Evolutionary conservation across 306 rosid genomes (phyloP).

Genomic region (cucumber (Cucumis sativus)): DNA sequence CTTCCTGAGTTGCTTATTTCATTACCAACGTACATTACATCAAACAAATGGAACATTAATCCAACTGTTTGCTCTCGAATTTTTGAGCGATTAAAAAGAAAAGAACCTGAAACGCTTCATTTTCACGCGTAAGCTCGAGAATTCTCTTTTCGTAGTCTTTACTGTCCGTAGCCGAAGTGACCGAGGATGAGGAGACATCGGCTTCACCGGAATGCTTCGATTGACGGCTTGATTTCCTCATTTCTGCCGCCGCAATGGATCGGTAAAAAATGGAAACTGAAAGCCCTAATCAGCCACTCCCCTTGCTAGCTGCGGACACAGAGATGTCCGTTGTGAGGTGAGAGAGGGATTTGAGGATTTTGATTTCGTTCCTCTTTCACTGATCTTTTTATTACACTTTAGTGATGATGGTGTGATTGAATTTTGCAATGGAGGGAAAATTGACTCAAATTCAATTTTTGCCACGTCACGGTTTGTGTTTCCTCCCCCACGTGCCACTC

Average conservation of each 20-base stretch:
- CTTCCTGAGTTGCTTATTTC: neutral
- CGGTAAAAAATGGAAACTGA: neutral
- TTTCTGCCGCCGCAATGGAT: constrained; percentile 8
- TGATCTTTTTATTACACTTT: neutral
- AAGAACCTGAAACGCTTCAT: constrained; percentile 52
- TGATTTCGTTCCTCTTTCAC: neutral
- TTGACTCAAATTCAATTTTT: constrained; percentile 5
- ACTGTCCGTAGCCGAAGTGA: constrained; percentile 15
- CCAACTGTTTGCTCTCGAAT: neutral
- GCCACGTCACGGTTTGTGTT: neutral
- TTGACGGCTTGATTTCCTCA: constrained; percentile 61
- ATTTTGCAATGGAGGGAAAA: constrained; percentile 8
- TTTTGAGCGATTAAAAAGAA: constrained; percentile 1
- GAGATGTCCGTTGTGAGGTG: neutral
- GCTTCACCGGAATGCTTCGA: constrained; percentile 42
- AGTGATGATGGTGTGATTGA: neutral
- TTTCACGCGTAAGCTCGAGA: constrained; percentile 42
- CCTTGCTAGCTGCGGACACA: neutral
- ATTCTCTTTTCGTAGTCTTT: constrained; percentile 28
- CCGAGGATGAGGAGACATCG: constrained; percentile 18
- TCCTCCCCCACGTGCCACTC: neutral
- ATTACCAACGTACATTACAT: neutral
- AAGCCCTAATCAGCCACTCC: constrained; percentile 9
- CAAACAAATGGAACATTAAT: constrained; percentile 1
- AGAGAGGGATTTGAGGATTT: neutral